A percentile compares a stretch with the other conserved stretches of the same genome.
These are phyloP conservation scores for Alloteropsis semialata DNA, from an alignment of 176 grass and related monocot species.

Conservation along the genomic window DNA sequence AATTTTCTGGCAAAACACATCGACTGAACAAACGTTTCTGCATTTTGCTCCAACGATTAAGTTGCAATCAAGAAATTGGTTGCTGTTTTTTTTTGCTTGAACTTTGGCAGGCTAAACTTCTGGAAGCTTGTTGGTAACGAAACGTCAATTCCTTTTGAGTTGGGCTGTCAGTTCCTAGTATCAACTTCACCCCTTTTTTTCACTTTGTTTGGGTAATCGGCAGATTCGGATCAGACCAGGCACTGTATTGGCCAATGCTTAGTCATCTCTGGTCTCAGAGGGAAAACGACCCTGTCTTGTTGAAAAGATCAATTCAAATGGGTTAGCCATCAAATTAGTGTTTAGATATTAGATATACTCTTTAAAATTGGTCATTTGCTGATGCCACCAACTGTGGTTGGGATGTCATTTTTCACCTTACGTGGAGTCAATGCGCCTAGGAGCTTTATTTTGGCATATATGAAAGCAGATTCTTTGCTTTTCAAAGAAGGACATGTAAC, in stretches of 20 bases:
- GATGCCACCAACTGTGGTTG: constrained; percentile 25
- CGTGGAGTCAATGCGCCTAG: constrained; percentile 24
- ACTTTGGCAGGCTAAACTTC: neutral
- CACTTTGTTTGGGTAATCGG: neutral
- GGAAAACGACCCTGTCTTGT: constrained; percentile 10
- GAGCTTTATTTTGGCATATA: neutral
- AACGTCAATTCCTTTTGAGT: constrained; percentile 18
- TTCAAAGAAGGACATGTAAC: neutral
- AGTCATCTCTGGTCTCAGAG: neutral
- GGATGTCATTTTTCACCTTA: constrained; percentile 33
- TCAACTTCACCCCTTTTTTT: neutral
- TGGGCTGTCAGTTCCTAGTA: constrained; percentile 31
- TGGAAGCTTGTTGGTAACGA: constrained; percentile 19
- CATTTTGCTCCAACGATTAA: neutral
- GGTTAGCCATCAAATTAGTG: neutral
- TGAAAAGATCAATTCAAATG: constrained; percentile 18
- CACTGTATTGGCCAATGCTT: neutral
- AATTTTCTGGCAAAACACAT: neutral
- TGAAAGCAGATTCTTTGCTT: neutral
- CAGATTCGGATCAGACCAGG: neutral
- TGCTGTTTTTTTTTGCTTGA: no score
- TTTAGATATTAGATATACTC: neutral
- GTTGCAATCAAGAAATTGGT: neutral
- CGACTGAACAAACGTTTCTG: neutral
- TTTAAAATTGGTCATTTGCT: neutral